Evolutionary conservation across 2,329 filamentous ascomycete species (phyloP).

Genomic region (Colletotrichum chrysophilum): DNA sequence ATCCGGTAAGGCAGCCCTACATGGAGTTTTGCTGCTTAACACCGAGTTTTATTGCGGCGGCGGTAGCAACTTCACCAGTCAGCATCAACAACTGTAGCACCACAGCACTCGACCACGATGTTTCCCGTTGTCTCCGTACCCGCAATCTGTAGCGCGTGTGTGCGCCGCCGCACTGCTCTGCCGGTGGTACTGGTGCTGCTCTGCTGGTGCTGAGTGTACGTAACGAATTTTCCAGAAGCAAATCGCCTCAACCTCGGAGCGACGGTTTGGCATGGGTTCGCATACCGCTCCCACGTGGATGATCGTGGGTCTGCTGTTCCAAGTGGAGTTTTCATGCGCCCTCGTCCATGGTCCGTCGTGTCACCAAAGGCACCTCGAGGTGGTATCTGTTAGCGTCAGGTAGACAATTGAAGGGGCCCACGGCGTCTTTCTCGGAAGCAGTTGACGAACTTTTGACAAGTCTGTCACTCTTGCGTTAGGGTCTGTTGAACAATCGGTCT

Average conservation of each 20-base stretch:
- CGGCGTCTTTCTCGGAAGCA: conserved; percentile 14
- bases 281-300: conserved; percentile 22
- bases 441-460: conserved; percentile 5
- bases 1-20: conserved; percentile 4
- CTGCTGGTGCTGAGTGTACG: not conserved
- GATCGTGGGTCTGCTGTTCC: conserved; percentile 12
- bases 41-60: not conserved
- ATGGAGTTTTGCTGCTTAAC: not conserved
- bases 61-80: not conserved
- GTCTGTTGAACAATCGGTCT: not conserved
- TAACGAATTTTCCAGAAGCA: conserved; percentile 19
- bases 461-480: conserved; percentile 5
- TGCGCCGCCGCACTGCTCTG: not conserved
- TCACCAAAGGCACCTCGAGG: not conserved
- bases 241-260: conserved; percentile 3
- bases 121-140: not conserved
- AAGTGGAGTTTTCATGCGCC: conserved; percentile 14
- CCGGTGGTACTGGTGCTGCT: not conserved
- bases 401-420: not conserved
- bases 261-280: conserved; percentile 10
- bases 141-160: not conserved
- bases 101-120: not conserved
- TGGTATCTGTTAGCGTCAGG: not conserved
- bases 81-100: not conserved
- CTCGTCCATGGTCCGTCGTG: conserved; percentile 7